A percentile compares a stretch with the other conserved stretches of the same genome.
phyloP scores from a whole-genome alignment of 139 green algal genomes.

The Chlorella vulgaris region DNA sequence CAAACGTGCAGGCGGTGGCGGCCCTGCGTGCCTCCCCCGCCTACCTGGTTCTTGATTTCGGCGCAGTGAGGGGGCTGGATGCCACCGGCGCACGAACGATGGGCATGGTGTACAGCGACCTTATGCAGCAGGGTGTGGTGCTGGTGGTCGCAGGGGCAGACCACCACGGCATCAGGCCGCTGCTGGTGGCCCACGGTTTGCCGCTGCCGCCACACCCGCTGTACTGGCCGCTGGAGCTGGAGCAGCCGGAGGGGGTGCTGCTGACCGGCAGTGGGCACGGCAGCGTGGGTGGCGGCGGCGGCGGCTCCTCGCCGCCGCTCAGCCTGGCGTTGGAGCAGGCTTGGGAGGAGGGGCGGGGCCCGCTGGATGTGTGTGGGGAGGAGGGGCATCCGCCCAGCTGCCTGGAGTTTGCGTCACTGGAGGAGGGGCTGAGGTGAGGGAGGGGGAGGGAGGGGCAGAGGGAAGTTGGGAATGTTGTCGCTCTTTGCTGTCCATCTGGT shows the following conservation, averaged over 20 bases:
- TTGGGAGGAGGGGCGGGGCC: not conserved
- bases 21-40: slow-evolving; percentile 21
- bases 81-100: slow-evolving; percentile 41
- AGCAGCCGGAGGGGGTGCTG: not conserved
- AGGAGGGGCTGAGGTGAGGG: slow-evolving; percentile 40
- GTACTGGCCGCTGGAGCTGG: slow-evolving; percentile 35
- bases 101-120: slow-evolving; percentile 26
- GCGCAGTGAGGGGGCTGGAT: slow-evolving; percentile 31
- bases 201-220: slow-evolving; percentile 14
- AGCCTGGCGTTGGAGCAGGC: slow-evolving; percentile 22
- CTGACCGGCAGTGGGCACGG: not conserved
- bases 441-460: not conserved
- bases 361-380: not conserved
- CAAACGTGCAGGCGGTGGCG: slow-evolving; percentile 21
- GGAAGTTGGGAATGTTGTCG: not conserved
- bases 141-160: slow-evolving; percentile 26
- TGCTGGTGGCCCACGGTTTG: slow-evolving; percentile 39
- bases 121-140: slow-evolving; percentile 32
- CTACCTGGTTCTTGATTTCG: slow-evolving; percentile 44
- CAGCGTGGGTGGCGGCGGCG: not conserved
- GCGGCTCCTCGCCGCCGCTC: not conserved
- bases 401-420: slow-evolving; percentile 29
- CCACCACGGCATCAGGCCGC: not conserved
- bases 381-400: not conserved
- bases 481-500: not conserved